Base-by-base conservation (phyloP, 2,329 filamentous ascomycete species). In the Volutella citrinella region DNA sequence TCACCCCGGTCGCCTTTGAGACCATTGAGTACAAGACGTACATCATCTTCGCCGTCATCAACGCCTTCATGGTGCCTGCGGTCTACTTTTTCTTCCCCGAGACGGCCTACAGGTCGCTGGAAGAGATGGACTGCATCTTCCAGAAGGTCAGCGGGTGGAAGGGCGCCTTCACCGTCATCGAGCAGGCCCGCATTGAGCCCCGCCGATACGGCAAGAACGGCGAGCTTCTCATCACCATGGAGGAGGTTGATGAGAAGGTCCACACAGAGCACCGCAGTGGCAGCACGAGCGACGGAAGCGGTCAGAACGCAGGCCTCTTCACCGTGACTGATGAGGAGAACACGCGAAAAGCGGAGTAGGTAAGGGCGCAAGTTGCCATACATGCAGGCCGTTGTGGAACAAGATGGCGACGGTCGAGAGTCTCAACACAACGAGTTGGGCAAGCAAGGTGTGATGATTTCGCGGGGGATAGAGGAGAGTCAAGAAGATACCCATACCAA, bases 91-190 rank as follows among this genome's bases (percentile, higher is more conserved):
- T 79, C 64, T 82, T 76, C 58, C 79, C 79, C 1, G 80, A 83
- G 57, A 83, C 80, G 9, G 74, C 74, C 2, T 77, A 77, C 51
- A 69, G 79, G 24, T 76, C 72, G 3, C 69, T 84, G 14, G 79
- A 84, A 55, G 79, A 83, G 52, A 82, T 84, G 73, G 79, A 83
- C 48, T 62, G 59, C 46, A 80, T 82, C 49, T 82, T 81, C 60
- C 69, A 72, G 44, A 76, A 78, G 51, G 71, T 73, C 2, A 60
- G 62, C 15, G 73, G 74, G 4, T 50, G 55, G 33, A 42, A 42
- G 15, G 63, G 55, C 17, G 59, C 56, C 13, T 54, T 66, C 10
- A 43, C 48, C 12, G 57, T 68, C 6, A 58, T 68, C 18, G 51
- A 60, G 13, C 55, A 61, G 24, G 64, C 65, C 23, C 44, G 48